Evolutionary conservation across 2,329 filamentous ascomycete genomes (phyloP).

Genomic region (Ophiostoma quercus): DNA sequence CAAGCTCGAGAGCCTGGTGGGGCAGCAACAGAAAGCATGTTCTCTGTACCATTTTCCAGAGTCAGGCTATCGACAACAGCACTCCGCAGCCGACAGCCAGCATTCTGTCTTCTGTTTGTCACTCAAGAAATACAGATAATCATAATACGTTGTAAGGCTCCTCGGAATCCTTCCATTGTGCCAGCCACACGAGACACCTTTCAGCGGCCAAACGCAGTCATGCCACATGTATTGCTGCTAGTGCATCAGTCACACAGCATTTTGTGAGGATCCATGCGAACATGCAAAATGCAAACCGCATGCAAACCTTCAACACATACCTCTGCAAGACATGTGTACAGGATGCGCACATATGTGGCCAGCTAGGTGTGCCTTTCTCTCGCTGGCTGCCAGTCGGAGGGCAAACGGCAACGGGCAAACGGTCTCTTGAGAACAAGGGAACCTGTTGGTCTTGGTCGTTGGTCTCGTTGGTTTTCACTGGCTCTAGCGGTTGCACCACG

Average conservation of each 20-base stretch:
- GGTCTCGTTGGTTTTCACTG: background rate
- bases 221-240: background rate
- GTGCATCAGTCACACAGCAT: background rate
- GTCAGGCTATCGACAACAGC: background rate
- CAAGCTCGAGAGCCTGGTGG: background rate
- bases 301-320: background rate
- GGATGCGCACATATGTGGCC: background rate
- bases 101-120: background rate
- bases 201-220: background rate
- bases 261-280: background rate
- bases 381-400: background rate
- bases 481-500: background rate
- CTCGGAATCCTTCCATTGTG: background rate
- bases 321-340: background rate
- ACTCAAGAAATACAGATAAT: too few species aligned
- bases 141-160: background rate
- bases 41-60: background rate
- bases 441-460: background rate
- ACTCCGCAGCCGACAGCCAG: background rate
- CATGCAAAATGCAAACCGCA: background rate
- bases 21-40: background rate
- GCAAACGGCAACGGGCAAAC: background rate
- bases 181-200: slow-evolving; percentile 5
- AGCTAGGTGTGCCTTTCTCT: background rate
- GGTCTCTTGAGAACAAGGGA: background rate